These are phyloP conservation scores for Gryganskiella cystojenkinii DNA, from an alignment of 192 early-diverging fungal species.

Conservation along the genomic window DNA sequence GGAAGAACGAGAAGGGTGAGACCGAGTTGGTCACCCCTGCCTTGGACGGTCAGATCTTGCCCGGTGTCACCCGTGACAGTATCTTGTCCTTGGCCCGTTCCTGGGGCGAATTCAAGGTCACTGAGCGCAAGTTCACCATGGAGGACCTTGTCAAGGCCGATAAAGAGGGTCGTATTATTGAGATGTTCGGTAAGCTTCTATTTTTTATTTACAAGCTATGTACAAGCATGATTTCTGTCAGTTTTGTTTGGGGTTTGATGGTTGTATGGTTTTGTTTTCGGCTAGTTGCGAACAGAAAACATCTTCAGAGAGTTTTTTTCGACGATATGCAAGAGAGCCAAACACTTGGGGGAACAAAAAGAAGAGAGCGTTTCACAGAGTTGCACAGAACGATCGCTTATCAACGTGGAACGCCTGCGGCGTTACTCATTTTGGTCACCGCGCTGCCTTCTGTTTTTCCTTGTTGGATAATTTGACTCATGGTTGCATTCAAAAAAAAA, in stretches of 20 bases:
- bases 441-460: not conserved
- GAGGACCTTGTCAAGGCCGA: constrained; percentile 76
- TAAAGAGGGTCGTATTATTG: constrained; percentile 83
- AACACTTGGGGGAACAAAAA: too few species aligned
- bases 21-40: constrained; percentile 90
- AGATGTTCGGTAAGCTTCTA: constrained; percentile 83
- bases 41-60: constrained; percentile 94
- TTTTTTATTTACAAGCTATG: too few species aligned
- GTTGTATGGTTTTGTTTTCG: too few species aligned
- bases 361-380: too few species aligned
- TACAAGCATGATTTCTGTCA: too few species aligned
- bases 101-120: constrained; percentile 92
- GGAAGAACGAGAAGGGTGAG: constrained; percentile 86
- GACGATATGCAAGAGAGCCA: too few species aligned
- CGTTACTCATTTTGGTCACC: constrained; percentile 24
- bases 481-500: not conserved
- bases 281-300: too few species aligned
- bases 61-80: constrained; percentile 95
- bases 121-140: constrained; percentile 88
- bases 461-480: too few species aligned
- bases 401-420: not conserved
- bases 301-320: too few species aligned
- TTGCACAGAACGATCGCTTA: too few species aligned
- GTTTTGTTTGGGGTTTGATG: too few species aligned
- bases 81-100: constrained; percentile 79